phyloP scores from a whole-genome alignment of 352 stramenopile species.

The Phytophthora melonis region DNA sequence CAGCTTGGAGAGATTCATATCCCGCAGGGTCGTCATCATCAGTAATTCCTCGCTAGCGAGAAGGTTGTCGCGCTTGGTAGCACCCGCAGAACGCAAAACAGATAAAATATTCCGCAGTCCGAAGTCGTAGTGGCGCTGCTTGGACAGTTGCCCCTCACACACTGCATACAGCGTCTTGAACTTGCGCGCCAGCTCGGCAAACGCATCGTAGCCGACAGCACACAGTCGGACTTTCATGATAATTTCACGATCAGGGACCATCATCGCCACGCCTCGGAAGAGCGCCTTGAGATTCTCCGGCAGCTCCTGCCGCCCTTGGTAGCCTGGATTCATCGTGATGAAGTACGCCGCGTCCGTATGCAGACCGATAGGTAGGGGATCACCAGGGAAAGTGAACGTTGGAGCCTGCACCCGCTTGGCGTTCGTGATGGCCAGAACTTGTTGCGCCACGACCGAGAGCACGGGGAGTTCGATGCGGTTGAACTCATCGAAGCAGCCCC shows the following conservation, averaged over 20 bases:
- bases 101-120: slow-evolving; percentile 95
- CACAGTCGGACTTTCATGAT: slow-evolving; percentile 96
- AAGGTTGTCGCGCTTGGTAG: slow-evolving; percentile 95
- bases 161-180: slow-evolving; percentile 97
- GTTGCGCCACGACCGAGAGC: slow-evolving; percentile 93
- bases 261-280: slow-evolving; percentile 97
- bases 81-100: slow-evolving; percentile 95
- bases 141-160: slow-evolving; percentile 94
- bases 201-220: slow-evolving; percentile 91
- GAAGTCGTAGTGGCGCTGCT: slow-evolving; percentile 96
- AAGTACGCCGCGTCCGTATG: slow-evolving; percentile 82
- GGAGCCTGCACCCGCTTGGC: slow-evolving; percentile 63
- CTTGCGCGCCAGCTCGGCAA: slow-evolving; percentile 95
- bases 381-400: slow-evolving; percentile 75
- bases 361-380: slow-evolving; percentile 64
- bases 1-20: slow-evolving; percentile 96
- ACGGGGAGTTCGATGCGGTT: slow-evolving; percentile 94
- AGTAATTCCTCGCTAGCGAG: slow-evolving; percentile 94
- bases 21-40: slow-evolving; percentile 95
- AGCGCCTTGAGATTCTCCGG: slow-evolving; percentile 94
- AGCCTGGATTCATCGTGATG: slow-evolving; percentile 96
- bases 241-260: slow-evolving; percentile 97
- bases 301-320: slow-evolving; percentile 92
- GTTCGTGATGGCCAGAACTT: slow-evolving; percentile 90
- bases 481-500: slow-evolving; percentile 94